A percentile compares a stretch with the other conserved stretches of the same genome.
phyloP scores from a whole-genome alignment of 1,284 basidiomycete species.

The Cutaneotrichosporon cavernicola region DNA sequence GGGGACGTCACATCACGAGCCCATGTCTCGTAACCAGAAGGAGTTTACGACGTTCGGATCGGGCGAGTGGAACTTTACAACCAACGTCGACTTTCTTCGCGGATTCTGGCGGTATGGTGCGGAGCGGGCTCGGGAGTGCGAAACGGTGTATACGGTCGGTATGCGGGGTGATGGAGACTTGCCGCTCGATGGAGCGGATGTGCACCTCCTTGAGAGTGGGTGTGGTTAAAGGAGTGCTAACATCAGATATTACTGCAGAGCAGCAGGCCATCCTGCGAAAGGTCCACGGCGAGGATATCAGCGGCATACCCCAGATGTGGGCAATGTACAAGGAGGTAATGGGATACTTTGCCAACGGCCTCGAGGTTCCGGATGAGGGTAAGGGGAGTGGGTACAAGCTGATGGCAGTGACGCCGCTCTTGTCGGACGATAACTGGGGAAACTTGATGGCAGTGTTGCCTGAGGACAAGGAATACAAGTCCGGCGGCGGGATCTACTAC shows the following conservation, averaged over 20 bases:
- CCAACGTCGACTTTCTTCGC: slow-evolving; percentile 28
- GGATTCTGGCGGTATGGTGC: slow-evolving; percentile 38
- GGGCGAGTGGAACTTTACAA: slow-evolving; percentile 27
- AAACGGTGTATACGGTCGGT: slow-evolving; percentile 36
- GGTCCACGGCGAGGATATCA: slow-evolving; percentile 59
- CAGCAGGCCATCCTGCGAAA: slow-evolving; percentile 62
- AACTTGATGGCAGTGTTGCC: slow-evolving; percentile 54
- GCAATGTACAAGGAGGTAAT: slow-evolving; percentile 62
- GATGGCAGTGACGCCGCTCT: slow-evolving; percentile 25
- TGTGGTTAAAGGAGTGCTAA: background rate
- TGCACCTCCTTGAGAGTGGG: slow-evolving; percentile 15
- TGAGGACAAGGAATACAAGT: slow-evolving; percentile 58
- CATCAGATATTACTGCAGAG: slow-evolving; percentile 57
- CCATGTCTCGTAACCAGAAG: slow-evolving; percentile 36
- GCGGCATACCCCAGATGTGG: slow-evolving; percentile 59
- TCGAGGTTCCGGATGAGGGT: slow-evolving; percentile 40
- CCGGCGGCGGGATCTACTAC: slow-evolving; percentile 66
- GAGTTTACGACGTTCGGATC: slow-evolving; percentile 8
- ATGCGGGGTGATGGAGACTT: slow-evolving; percentile 38
- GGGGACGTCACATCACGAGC: slow-evolving; percentile 56
- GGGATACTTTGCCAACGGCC: slow-evolving; percentile 64
- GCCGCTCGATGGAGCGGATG: slow-evolving; percentile 28
- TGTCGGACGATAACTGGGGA: slow-evolving; percentile 50
- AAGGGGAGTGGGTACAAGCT: slow-evolving; percentile 14
- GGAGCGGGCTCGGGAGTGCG: slow-evolving; percentile 30